phyloP scores from a whole-genome alignment of 345 rosid genomes.

The Noccaea bulbosa region DNA sequence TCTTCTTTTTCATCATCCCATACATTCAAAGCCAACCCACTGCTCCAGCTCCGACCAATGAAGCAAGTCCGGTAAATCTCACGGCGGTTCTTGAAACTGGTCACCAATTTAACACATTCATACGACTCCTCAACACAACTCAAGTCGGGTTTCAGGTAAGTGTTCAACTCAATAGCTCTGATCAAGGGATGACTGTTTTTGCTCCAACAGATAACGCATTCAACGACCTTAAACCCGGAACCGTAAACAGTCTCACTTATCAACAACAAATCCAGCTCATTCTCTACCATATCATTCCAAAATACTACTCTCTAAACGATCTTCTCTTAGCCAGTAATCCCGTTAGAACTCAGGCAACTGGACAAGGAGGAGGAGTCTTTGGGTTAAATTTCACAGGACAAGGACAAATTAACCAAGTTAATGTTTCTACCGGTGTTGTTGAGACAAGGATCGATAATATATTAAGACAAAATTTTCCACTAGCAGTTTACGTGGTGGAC shows the following conservation, averaged over 20 bases:
- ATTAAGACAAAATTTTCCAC: conserved; percentile 47
- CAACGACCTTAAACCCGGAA: conserved; percentile 56
- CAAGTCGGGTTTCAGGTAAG: conserved; percentile 56
- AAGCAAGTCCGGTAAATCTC: conserved; percentile 61
- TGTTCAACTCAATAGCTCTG: conserved; percentile 68
- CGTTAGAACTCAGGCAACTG: conserved; percentile 59
- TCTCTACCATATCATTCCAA: conserved; percentile 57
- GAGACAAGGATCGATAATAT: conserved; percentile 59
- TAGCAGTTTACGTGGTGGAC: conserved; percentile 73
- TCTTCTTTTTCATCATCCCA: background rate
- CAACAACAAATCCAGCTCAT: conserved; percentile 65
- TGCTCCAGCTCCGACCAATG: conserved; percentile 57
- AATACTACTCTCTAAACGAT: conserved; percentile 54
- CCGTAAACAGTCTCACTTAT: conserved; percentile 50
- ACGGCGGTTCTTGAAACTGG: conserved; percentile 64
- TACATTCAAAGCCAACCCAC: conserved; percentile 16
- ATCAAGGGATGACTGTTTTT: conserved; percentile 67
- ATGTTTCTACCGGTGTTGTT: conserved; percentile 64
- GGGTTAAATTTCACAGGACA: conserved; percentile 65
- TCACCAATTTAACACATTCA: conserved; percentile 61
- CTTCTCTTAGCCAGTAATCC: conserved; percentile 69
- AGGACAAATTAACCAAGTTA: conserved; percentile 59
- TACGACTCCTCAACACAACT: conserved; percentile 55
- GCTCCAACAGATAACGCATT: conserved; percentile 85
- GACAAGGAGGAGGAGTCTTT: conserved; percentile 44